These are phyloP conservation scores for Coemansia sp. DNA, from an alignment of 192 early-diverging fungal genomes.

Conservation along the genomic window DNA sequence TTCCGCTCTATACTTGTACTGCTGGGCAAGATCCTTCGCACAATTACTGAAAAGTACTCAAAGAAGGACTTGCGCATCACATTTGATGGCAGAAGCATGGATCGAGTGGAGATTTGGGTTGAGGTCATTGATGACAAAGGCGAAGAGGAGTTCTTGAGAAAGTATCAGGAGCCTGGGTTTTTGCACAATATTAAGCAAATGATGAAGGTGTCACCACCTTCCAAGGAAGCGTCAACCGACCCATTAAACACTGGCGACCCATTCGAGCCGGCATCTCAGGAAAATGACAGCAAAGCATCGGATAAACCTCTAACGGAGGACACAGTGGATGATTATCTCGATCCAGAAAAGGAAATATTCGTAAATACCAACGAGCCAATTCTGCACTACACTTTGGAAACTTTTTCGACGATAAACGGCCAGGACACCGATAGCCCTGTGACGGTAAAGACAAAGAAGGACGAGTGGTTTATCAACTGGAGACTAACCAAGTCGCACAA, in stretches of 20 bases:
- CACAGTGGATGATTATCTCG: constrained; percentile 16
- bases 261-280: constrained; percentile 5
- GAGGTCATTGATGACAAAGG: constrained; percentile 56
- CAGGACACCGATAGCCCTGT: constrained; percentile 37
- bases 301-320: constrained; percentile 5
- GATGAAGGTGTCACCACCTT: neutral
- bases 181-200: constrained; percentile 7
- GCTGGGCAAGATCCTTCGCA: constrained; percentile 66
- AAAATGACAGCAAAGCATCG: neutral
- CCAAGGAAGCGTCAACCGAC: constrained; percentile 1
- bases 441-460: constrained; percentile 27
- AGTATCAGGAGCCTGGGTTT: constrained; percentile 33
- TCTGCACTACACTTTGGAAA: constrained; percentile 37
- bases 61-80: constrained; percentile 60
- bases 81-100: constrained; percentile 43
- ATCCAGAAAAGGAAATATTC: constrained; percentile 44
- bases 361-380: constrained; percentile 39
- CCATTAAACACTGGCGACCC: constrained; percentile 29
- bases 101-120: constrained; percentile 54
- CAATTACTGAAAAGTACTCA: constrained; percentile 59
- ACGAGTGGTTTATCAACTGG: constrained; percentile 45
- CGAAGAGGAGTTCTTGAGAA: constrained; percentile 25
- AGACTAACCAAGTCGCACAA: constrained; percentile 23
- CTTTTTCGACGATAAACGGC: constrained; percentile 51
- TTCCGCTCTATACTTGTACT: constrained; percentile 67